These are phyloP conservation scores for Picochlorum sp. DNA, from an alignment of 139 green algal genomes.

Conservation along the genomic window DNA sequence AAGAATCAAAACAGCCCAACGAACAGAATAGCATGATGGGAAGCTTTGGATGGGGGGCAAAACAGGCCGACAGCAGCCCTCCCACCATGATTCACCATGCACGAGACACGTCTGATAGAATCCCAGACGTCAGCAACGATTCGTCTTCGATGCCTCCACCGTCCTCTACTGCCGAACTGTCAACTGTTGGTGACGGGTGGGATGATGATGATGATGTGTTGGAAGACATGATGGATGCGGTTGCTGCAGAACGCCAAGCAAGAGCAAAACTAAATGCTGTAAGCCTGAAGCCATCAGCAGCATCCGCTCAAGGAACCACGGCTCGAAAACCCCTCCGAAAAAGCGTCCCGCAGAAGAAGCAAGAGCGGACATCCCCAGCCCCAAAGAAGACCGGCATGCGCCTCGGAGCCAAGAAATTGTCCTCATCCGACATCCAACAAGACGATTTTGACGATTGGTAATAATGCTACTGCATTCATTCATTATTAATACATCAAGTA, in stretches of 20 bases:
- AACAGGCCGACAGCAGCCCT: constrained; percentile 13
- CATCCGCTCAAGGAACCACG: background rate
- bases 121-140: background rate
- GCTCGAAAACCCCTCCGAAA: background rate
- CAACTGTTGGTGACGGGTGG: background rate
- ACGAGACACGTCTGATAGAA: background rate
- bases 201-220: constrained; percentile 26
- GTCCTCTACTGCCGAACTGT: background rate
- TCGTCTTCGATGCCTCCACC: background rate
- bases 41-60: constrained; percentile 12
- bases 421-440: background rate
- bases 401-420: constrained; percentile 29
- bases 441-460: constrained; percentile 27
- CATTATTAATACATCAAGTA: no score
- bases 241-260: constrained; percentile 14
- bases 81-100: background rate
- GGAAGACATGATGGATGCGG: constrained; percentile 26
- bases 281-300: background rate
- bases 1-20: background rate
- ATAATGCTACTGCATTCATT: background rate
- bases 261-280: constrained; percentile 14
- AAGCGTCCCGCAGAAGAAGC: background rate
- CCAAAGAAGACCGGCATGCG: constrained; percentile 12
- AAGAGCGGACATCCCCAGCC: background rate
- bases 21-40: background rate